These are phyloP conservation scores for Torulaspora globosa DNA, from an alignment of 1,139 yeast species.

Conservation along the genomic window DNA sequence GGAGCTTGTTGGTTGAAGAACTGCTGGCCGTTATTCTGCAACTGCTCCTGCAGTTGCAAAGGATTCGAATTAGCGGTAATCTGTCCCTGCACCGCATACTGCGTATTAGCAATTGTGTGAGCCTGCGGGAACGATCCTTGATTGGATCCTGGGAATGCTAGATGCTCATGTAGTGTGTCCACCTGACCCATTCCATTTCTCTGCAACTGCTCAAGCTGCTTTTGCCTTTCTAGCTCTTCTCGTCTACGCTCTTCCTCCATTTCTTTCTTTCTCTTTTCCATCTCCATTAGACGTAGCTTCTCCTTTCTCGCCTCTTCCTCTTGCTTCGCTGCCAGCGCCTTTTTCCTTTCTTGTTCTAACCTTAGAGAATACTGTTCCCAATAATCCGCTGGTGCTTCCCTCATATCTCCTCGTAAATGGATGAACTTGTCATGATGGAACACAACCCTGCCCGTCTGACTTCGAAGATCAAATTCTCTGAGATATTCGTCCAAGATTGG, in stretches of 20 bases:
- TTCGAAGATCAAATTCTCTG: slow-evolving; percentile 12
- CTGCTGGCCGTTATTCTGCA: neutral
- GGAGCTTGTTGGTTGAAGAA: neutral
- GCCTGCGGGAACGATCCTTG: neutral
- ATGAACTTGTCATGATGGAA: slow-evolving; percentile 21
- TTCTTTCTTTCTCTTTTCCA: slow-evolving; percentile 21
- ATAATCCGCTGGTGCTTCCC: slow-evolving; percentile 32
- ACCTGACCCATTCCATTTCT: neutral
- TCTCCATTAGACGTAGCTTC: slow-evolving; percentile 15
- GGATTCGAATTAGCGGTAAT: neutral
- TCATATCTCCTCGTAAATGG: slow-evolving; percentile 21
- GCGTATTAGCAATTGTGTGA: neutral
- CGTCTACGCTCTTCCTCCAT: slow-evolving; percentile 15
- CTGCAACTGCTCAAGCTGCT: slow-evolving; percentile 4
- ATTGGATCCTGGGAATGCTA: neutral
- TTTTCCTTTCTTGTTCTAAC: slow-evolving; percentile 13
- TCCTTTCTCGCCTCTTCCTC: slow-evolving; percentile 14
- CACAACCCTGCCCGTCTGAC: slow-evolving; percentile 21
- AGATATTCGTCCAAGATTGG: slow-evolving; percentile 14
- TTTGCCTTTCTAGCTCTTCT: slow-evolving; percentile 8
- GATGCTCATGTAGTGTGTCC: neutral
- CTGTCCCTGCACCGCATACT: slow-evolving; percentile 10
- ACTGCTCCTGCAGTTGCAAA: slow-evolving; percentile 3
- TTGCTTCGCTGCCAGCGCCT: slow-evolving; percentile 14
- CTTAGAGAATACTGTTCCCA: slow-evolving; percentile 25